These are phyloP conservation scores for Apiotrichum sp. DNA, from an alignment of 1,284 basidiomycete species.

Conservation along the genomic window DNA sequence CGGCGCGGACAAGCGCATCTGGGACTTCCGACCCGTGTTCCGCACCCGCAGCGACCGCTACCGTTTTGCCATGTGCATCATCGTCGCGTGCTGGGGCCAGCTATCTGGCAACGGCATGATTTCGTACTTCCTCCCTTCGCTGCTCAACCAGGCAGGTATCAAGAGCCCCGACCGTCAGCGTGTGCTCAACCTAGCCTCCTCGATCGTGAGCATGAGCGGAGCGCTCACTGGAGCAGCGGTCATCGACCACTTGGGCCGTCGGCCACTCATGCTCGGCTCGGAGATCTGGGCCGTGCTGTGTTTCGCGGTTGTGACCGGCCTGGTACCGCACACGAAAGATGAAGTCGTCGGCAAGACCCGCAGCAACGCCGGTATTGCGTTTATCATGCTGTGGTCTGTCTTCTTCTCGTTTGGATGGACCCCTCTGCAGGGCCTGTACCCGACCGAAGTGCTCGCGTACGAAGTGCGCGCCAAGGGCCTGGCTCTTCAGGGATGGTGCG, in stretches of 20 bases:
- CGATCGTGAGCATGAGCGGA: slow-evolving; percentile 24
- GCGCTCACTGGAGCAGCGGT: slow-evolving; percentile 26
- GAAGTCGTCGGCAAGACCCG: slow-evolving; percentile 19
- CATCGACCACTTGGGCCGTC: slow-evolving; percentile 27
- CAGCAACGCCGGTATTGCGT: slow-evolving; percentile 30
- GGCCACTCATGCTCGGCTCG: slow-evolving; percentile 28
- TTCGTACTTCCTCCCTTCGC: slow-evolving; percentile 44
- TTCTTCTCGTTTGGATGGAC: slow-evolving; percentile 54
- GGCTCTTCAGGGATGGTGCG: slow-evolving; percentile 24
- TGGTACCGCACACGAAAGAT: slow-evolving; percentile 21
- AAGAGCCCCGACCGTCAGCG: slow-evolving; percentile 22
- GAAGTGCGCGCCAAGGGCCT: slow-evolving; percentile 53
- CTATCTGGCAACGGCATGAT: slow-evolving; percentile 33
- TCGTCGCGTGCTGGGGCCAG: slow-evolving; percentile 36
- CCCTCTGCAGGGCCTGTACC: slow-evolving; percentile 56
- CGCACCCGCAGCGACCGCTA: slow-evolving; percentile 50
- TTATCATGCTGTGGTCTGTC: slow-evolving; percentile 21
- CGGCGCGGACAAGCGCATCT: slow-evolving; percentile 46
- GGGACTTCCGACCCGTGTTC: slow-evolving; percentile 56
- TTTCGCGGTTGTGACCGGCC: slow-evolving; percentile 30
- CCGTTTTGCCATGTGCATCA: slow-evolving; percentile 52
- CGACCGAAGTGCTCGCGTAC: slow-evolving; percentile 54
- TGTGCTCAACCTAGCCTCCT: slow-evolving; percentile 32
- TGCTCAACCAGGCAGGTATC: slow-evolving; percentile 28
- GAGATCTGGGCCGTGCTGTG: slow-evolving; percentile 18